These are phyloP conservation scores for Phaeolepiota aurea DNA, from an alignment of 768 basidiomycete genomes.

Conservation along the genomic window DNA sequence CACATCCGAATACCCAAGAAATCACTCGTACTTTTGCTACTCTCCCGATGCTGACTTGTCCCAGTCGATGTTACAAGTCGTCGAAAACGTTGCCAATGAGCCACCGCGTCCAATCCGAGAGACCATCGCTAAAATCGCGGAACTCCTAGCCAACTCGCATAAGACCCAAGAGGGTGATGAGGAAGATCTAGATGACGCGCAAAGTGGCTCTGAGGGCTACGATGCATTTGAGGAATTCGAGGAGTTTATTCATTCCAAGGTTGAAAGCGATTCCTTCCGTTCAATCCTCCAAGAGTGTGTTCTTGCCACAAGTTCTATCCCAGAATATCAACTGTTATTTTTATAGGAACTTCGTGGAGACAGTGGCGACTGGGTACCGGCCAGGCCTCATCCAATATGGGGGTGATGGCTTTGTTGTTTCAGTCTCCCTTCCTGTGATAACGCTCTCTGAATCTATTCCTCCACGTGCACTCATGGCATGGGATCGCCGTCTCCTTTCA, in stretches of 20 bases:
- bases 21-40: conserved; percentile 51
- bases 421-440: conserved; percentile 49
- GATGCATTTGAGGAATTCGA: conserved; percentile 27
- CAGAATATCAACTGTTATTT: conserved; percentile 4
- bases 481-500: conserved; percentile 59
- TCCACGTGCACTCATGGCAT: conserved; percentile 61
- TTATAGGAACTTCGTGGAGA: conserved; percentile 50
- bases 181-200: conserved; percentile 13
- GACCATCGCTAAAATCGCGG: conserved; percentile 29
- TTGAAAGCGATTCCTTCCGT: conserved; percentile 15
- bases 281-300: conserved; percentile 22
- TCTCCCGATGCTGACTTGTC: conserved; percentile 37
- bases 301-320: conserved; percentile 1
- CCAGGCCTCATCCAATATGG: conserved; percentile 51
- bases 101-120: conserved; percentile 34
- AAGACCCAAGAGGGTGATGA: conserved; percentile 22
- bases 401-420: conserved; percentile 43
- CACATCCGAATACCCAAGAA: conserved; percentile 57
- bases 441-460: conserved; percentile 43
- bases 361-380: conserved; percentile 45
- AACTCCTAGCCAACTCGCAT: conserved; percentile 11
- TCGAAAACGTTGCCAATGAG: conserved; percentile 36
- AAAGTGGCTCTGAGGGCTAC: conserved; percentile 22
- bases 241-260: conserved; percentile 5
- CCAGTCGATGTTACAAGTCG: conserved; percentile 26